Conservation (phyloP, 2,329 filamentous ascomycete genomes). For the Phoma sp. region DNA sequence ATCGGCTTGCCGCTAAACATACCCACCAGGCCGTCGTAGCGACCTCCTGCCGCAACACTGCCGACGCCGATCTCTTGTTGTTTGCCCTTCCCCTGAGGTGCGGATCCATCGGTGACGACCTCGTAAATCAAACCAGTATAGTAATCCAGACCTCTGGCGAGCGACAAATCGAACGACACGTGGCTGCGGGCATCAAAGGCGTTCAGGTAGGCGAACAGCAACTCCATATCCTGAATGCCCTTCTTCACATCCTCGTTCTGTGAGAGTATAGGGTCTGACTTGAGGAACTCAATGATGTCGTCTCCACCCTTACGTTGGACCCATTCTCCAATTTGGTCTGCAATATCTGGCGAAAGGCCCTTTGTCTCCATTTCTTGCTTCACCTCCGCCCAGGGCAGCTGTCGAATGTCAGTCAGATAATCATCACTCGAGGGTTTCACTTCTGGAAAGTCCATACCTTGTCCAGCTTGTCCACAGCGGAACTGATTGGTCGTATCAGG, state of each 20-base stretch:
- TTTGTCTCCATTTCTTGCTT: conserved; percentile 95
- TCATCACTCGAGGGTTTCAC: neutral
- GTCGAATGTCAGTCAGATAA: conserved; percentile 17
- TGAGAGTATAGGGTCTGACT: conserved; percentile 31
- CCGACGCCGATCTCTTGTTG: conserved; percentile 71
- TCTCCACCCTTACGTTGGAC: conserved; percentile 77
- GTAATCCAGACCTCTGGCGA: conserved; percentile 91
- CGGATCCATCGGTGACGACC: conserved; percentile 81
- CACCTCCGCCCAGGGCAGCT: conserved; percentile 81
- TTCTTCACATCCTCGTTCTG: conserved; percentile 74
- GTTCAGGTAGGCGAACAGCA: conserved; percentile 82
- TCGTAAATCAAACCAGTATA: conserved; percentile 93
- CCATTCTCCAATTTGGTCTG: conserved; percentile 86
- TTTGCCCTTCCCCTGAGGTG: conserved; percentile 53
- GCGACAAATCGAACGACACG: conserved; percentile 86
- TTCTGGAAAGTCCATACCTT: conserved; percentile 60
- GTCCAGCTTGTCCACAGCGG: conserved; percentile 94
- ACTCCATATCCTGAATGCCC: conserved; percentile 79
- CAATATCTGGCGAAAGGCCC: conserved; percentile 75
- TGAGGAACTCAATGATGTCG: conserved; percentile 66
- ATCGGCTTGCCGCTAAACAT: conserved; percentile 94
- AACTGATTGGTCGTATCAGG: conserved; percentile 87
- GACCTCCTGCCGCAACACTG: conserved; percentile 85
- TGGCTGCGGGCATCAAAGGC: conserved; percentile 74
- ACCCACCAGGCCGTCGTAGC: conserved; percentile 91